Base-by-base conservation (phyloP, 73 alveolate species). In the Diophrys appendiculata region DNA sequence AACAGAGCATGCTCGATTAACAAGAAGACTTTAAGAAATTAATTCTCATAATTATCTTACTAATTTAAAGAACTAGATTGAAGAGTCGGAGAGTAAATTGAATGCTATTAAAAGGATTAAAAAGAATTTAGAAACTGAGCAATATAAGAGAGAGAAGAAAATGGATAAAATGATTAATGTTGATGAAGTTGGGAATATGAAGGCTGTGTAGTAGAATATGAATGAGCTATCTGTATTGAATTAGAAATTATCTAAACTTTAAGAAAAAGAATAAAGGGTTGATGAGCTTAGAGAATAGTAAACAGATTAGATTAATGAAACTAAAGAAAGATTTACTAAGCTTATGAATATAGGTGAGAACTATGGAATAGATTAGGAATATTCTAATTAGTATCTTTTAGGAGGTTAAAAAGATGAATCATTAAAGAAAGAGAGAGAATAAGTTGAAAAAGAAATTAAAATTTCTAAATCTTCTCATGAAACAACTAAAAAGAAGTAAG, bases 161-260 rank as follows among this genome's bases (percentile, higher is more conserved):
- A 69, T 81, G 31, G 89, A 81, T 52, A 81, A 81, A 60, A 81
- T 81, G 53, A 81, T 81, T 30, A 81, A 60, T 3, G 28, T 69
- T 31, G 89, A 81, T 11, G 88, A 81, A 53, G 78, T 81, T n/a
- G 89, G 55, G 64, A 60, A 26, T 13, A 13, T 72, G 2, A 81
- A 56, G 33, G 78, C 35, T 2, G 69, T 72, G 11, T 28, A 81
- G 24, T 77, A 81, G 52, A 52, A 55, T 24, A 28, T 25, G 27
- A 71, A 72, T 26, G 33, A 34, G 31, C 33, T 70, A 1, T 33
- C 73, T 1, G 43, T 53, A 1, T 24, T 34, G 32, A 34, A 52
- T 69, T 23, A 64, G 18, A 79, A 52, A 68, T 56, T 76, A n/a
- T 25, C 29, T 11, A 76, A 79, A 27, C 65, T 60, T 22, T 34